Base-by-base conservation (phyloP, 2,329 filamentous ascomycete genomes). In the Diaporthe humulicola region DNA sequence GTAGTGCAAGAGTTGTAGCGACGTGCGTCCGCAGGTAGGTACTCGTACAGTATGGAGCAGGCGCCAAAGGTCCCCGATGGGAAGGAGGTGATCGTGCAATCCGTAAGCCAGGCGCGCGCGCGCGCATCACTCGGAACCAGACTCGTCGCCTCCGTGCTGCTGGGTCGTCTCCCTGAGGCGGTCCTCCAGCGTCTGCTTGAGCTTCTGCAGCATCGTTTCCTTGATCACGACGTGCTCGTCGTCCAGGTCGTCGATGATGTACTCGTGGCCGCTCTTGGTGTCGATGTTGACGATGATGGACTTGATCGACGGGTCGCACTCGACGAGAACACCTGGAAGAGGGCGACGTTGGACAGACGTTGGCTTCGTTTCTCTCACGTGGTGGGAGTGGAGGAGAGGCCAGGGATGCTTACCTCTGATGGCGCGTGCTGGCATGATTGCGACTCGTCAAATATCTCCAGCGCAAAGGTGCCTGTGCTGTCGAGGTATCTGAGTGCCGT, bases 241-340 rank as follows among this genome's bases (percentile, higher is more conserved):
- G 83, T 96, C 94, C 1, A 96, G 89, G 77, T 95, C 93, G 79
- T 95, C 93, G 76, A 95, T 93, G 80, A 96, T 94, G 82, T 91
- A 94, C 77, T 93, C 91, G 83, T 95, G 91, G 78, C 89, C 88
- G 74, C 90, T 87, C 79, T 87, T 90, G 82, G 94, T 92, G 83
- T 96, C 93, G 78, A 96, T 94, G 80, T 92, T 93, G 79, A 94
- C 87, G 80, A 96, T 93, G 86, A 96, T 95, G 77, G 94, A 93
- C 84, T 95, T 96, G 88, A 96, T 95, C 58, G 93, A 94, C n/a
- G 94, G 93, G 82, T 96, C 94, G 84, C 93, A 95, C 83, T 95
- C 91, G 83, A 96, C 91, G 77, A 96, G 89, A 38, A 94, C 92
- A 76, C 94, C 94, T 90, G 70, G 14, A n/a, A 28, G n/a, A 6